Conservation (phyloP, 768 basidiomycete genomes). For the Suillus occidentalis region DNA sequence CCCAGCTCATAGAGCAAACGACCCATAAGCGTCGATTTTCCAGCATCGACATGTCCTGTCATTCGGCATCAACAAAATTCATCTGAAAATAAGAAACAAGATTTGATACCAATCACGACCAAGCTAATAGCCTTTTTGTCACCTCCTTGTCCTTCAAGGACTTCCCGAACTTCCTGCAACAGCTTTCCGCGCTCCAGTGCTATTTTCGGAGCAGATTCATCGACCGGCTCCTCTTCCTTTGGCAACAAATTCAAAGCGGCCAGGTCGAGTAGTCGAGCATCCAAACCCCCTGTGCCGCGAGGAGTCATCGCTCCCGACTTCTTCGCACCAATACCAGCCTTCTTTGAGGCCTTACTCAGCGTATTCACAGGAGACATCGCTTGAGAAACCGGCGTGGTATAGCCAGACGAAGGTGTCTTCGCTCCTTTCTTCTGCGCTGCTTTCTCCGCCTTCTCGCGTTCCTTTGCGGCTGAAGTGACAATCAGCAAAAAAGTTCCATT, state of each 20-base stretch:
- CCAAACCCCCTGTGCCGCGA: constrained; percentile 35
- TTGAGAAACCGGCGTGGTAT: constrained; percentile 41
- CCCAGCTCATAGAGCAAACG: constrained; percentile 91
- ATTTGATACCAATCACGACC: constrained; percentile 80
- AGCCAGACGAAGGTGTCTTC: constrained; percentile 37
- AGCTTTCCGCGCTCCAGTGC: constrained; percentile 77
- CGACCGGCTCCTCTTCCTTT: constrained; percentile 41
- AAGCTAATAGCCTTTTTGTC: constrained; percentile 76
- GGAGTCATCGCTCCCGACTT: constrained; percentile 47
- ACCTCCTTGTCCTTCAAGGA: constrained; percentile 46
- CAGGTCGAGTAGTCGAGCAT: constrained; percentile 69
- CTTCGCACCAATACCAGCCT: constrained; percentile 30
- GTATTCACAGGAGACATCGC: constrained; percentile 44
- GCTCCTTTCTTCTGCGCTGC: constrained; percentile 45
- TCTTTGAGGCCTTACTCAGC: constrained; percentile 44
- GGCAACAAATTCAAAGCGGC: constrained; percentile 66
- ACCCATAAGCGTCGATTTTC: constrained; percentile 98
- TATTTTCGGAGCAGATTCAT: constrained; percentile 61
- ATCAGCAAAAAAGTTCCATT: constrained; percentile 41
- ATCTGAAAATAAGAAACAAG: background rate
- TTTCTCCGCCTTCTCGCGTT: constrained; percentile 75
- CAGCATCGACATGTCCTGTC: constrained; percentile 96
- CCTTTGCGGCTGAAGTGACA: constrained; percentile 63
- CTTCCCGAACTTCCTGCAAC: constrained; percentile 71
- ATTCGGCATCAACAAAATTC: constrained; percentile 13